Evolutionary conservation across 2,329 filamentous ascomycete species (phyloP).

Genomic region (Leptographium lundbergii): DNA sequence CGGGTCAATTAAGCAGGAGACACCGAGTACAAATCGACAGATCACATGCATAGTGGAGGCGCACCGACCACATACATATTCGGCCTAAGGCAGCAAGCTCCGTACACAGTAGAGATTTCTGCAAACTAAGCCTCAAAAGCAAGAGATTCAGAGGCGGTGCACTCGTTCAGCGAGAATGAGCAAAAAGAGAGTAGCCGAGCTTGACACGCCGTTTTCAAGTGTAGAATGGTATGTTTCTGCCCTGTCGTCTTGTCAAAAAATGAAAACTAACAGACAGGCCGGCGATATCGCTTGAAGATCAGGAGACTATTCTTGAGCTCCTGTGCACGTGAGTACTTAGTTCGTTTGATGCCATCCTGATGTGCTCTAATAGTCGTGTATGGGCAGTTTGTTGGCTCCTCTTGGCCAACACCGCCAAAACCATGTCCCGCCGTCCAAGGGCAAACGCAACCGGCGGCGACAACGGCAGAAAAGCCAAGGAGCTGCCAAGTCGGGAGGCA

Average conservation of each 20-base stretch:
- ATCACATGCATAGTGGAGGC: background rate
- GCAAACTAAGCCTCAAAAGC: background rate
- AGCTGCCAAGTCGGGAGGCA: background rate
- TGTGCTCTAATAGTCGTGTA: background rate
- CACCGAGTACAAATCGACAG: background rate
- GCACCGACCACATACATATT: background rate
- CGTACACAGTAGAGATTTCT: background rate
- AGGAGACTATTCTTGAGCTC: slow-evolving; percentile 53
- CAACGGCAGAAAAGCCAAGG: slow-evolving; percentile 31
- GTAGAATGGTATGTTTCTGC: slow-evolving; percentile 40
- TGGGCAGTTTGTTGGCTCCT: slow-evolving; percentile 45
- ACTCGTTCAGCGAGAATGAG: slow-evolving; percentile 23
- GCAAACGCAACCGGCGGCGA: slow-evolving; percentile 32
- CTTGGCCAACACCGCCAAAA: slow-evolving; percentile 47
- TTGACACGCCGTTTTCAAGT: slow-evolving; percentile 52
- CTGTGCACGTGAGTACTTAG: slow-evolving; percentile 44
- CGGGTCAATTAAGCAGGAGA: background rate
- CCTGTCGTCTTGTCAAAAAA: background rate
- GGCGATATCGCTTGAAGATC: slow-evolving; percentile 39
- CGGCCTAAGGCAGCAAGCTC: background rate
- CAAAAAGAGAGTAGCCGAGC: slow-evolving; percentile 47
- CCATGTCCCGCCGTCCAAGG: slow-evolving; percentile 44
- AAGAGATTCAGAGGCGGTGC: background rate
- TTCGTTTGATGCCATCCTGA: background rate
- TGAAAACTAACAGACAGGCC: slow-evolving; percentile 36